phyloP scores from a whole-genome alignment of 805 yeast species.

The Vanderwaltozyma yarrowii region DNA sequence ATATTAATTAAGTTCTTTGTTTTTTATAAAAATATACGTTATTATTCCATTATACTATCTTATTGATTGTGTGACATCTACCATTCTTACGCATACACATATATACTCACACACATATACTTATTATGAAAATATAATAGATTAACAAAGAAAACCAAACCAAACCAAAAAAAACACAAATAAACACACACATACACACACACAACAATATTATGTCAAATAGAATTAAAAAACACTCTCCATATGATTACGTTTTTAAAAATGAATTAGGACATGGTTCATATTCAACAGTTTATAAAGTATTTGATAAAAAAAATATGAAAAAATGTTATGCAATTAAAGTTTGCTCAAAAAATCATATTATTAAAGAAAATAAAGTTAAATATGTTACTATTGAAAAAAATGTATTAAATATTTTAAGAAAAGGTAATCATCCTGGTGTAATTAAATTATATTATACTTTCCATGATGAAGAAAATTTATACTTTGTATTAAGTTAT shows the following conservation, averaged over 20 bases:
- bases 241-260: conserved; percentile 27
- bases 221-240: conserved; percentile 20
- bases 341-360: conserved; percentile 83
- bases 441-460: conserved; percentile 86
- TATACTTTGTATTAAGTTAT: conserved; percentile 86
- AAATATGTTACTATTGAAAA: conserved; percentile 95
- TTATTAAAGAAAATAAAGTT: conserved; percentile 86
- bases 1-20: no score
- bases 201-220: not conserved
- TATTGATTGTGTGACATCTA: no score
- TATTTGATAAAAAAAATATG: conserved; percentile 52
- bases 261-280: conserved; percentile 79
- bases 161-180: no score
- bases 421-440: conserved; percentile 81
- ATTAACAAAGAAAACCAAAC: no score
- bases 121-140: no score
- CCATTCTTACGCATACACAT: no score
- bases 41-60: no score
- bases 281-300: conserved; percentile 86
- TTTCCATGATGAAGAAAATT: conserved; percentile 80
- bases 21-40: no score
- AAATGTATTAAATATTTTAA: conserved; percentile 68
- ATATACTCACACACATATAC: no score
- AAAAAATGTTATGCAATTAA: conserved; percentile 70
- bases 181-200: not conserved